Conservation (phyloP, 208 protist species). For the Acanthamoeba divionensis region DNA sequence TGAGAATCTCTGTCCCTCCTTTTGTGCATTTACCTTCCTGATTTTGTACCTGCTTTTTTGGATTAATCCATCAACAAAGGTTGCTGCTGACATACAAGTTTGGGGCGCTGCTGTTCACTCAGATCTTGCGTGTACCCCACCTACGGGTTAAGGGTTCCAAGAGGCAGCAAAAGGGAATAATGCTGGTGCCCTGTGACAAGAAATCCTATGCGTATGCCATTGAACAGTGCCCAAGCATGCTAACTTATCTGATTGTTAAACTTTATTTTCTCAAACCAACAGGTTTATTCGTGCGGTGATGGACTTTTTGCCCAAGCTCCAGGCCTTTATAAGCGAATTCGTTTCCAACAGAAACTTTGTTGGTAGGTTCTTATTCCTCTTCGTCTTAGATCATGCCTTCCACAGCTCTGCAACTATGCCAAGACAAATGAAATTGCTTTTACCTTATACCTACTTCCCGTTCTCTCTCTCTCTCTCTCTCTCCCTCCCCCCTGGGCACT, state of each 20-base stretch:
- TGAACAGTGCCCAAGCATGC: neutral
- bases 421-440: too few species aligned
- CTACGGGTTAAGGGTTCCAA: constrained; percentile 19
- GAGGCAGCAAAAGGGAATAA: constrained; percentile 20
- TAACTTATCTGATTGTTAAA: neutral
- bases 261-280: neutral
- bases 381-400: neutral
- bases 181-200: neutral
- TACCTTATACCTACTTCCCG: too few species aligned
- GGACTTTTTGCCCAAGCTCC: constrained; percentile 20
- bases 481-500: neutral
- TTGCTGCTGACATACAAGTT: constrained; percentile 48
- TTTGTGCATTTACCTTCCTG: neutral
- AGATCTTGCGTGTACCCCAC: neutral
- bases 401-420: too few species aligned
- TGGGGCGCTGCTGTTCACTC: constrained; percentile 9
- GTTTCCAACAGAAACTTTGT: constrained; percentile 52
- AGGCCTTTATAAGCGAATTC: constrained; percentile 33
- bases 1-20: neutral
- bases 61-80: neutral
- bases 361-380: neutral
- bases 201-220: neutral
- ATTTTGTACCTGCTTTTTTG: neutral
- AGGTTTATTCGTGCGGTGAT: neutral
- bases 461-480: neutral